Conservation (phyloP, 1,139 yeast genomes). For the Sugiyamaella grinbergsii region DNA sequence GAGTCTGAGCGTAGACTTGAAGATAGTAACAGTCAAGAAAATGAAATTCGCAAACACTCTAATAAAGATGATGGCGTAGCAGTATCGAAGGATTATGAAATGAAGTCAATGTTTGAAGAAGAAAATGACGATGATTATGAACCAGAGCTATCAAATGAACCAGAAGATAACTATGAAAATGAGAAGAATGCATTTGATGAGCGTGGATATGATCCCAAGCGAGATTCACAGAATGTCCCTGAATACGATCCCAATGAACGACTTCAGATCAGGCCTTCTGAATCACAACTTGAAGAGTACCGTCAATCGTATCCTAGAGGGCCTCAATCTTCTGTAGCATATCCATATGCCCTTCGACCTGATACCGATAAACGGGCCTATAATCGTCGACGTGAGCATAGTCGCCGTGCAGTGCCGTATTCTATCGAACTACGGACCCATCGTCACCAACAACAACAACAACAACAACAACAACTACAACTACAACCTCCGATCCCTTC, state of each 20-base stretch:
- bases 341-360: not conserved
- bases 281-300: not conserved
- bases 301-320: not conserved
- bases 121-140: slow-evolving; percentile 14
- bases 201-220: not conserved
- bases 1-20: too few relatives aligned
- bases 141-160: not conserved
- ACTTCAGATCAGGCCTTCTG: not conserved
- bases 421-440: not conserved
- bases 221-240: not conserved
- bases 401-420: not conserved
- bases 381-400: not conserved
- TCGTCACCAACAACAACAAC: not conserved
- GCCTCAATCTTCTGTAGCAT: not conserved
- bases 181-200: not conserved
- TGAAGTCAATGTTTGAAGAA: not conserved
- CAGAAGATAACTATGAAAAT: not conserved
- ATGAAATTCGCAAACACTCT: too few relatives aligned
- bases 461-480: too few relatives aligned
- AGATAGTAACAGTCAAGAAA: too few relatives aligned
- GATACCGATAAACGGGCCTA: not conserved
- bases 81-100: too few relatives aligned
- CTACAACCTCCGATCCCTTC: not conserved
- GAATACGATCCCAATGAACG: slow-evolving; percentile 3
- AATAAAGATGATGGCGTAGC: too few relatives aligned